Evolutionary conservation across 1,139 yeast genomes (phyloP).

Genomic region (Hyphopichia wangnamkhiaoensis): DNA sequence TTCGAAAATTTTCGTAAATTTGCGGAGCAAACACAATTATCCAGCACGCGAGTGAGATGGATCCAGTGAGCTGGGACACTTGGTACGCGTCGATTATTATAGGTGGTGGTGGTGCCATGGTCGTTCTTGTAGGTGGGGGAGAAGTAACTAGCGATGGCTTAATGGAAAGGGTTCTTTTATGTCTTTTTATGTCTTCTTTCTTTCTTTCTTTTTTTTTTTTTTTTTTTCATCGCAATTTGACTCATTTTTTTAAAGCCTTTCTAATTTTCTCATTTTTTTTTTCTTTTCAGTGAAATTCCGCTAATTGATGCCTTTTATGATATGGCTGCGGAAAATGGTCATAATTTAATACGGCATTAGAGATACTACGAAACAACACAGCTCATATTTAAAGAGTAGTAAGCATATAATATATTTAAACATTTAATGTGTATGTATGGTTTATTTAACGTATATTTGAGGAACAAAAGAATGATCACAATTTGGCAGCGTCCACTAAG

Average conservation of each 20-base stretch:
- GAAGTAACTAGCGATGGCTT: no score
- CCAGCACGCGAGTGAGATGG: slow-evolving; percentile 96
- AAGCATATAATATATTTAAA: no score
- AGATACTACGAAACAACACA: no score
- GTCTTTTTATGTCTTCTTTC: no score
- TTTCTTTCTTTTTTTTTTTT: no score
- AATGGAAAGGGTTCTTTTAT: no score
- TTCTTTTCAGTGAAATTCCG: no score
- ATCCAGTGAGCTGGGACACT: slow-evolving; percentile 85
- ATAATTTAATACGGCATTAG: not conserved
- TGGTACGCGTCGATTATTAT: slow-evolving; percentile 72
- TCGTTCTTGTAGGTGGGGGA: no score
- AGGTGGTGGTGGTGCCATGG: slow-evolving; percentile 68
- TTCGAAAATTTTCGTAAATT: slow-evolving; percentile 81
- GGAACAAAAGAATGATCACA: slow-evolving; percentile 5
- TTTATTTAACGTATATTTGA: no score
- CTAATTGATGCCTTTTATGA: not conserved
- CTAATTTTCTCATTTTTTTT: not conserved
- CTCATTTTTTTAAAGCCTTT: not conserved
- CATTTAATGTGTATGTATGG: no score
- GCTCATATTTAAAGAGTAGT: no score
- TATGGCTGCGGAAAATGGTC: not conserved
- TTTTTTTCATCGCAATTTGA: not conserved
- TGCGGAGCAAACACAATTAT: slow-evolving; percentile 97
- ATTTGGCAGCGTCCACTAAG: slow-evolving; percentile 11